Base-by-base conservation (phyloP, 352 stramenopile species). In the Pythium coloratum region DNA sequence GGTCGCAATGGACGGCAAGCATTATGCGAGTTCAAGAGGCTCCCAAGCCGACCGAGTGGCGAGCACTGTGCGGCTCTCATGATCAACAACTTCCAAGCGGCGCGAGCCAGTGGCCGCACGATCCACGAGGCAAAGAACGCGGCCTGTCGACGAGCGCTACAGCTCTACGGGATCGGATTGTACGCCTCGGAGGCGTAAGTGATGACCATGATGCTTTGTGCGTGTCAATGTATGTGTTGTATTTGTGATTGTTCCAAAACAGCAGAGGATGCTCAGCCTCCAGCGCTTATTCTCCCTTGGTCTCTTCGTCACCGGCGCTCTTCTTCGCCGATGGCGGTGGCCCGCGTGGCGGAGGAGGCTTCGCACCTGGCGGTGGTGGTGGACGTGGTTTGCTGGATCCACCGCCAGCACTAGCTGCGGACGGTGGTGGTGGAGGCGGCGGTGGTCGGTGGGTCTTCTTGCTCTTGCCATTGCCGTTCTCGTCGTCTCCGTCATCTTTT, bases 101-200 rank as follows among this genome's bases (percentile, higher is more conserved):
- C 86, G 20, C 80, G 86, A 42, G 86, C 74, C 3, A 73, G 74
- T 62, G 88, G 84, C 8, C 80, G 82, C 20, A 92, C 88, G 2
- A 89, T 94, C 60, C 38, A 73, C 13, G 79, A 88, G 20, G 88
- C 88, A 7, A 80, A 91, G 71, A 84, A 94, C 34, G 80, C 77
- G 2, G 88, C 88, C 13, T 94, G 84, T 62, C 77, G 70, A 63
- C 72, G 78, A 32, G 88, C 84, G 33, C 71, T 94, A 18, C 73
- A 73, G 58, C 76, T 91, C 4, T 91, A 90, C 61, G 84, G 84
- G 13, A 67, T 96, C 28, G 78, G 75, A 16, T 63, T 88, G 46
- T 53, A 53, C 18, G 46, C 46, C 6, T 53, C 50, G 0, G 50
- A 40, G 13, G 50, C 50, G 50, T 56, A 56, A 56, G 20, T 26